Evolutionary conservation across 2,329 filamentous ascomycete species (phyloP).

Genomic region (Fusarium globosum): DNA sequence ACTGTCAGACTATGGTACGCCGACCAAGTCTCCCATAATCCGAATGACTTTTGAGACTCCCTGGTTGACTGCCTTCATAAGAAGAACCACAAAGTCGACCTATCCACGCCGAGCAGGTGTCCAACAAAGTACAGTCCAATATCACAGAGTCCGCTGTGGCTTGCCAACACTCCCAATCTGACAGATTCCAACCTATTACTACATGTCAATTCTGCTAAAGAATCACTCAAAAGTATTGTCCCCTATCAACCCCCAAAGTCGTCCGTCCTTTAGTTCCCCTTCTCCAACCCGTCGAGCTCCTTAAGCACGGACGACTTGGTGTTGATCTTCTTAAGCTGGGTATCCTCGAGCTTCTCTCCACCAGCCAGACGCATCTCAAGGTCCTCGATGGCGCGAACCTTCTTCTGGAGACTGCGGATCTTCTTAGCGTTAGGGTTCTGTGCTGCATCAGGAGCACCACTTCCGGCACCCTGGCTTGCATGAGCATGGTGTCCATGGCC

Average conservation of each 20-base stretch:
- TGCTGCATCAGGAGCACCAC: constrained; percentile 58
- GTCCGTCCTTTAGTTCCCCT: constrained; percentile 39
- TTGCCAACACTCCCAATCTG: constrained; percentile 22
- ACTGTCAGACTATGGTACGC: constrained; percentile 25
- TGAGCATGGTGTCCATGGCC: constrained; percentile 42
- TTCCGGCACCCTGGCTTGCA: constrained; percentile 55
- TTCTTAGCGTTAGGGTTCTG: constrained; percentile 90
- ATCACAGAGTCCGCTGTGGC: constrained; percentile 11
- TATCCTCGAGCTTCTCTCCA: constrained; percentile 97
- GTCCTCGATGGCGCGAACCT: constrained; percentile 97
- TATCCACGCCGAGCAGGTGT: constrained; percentile 33
- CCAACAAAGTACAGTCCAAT: constrained; percentile 33
- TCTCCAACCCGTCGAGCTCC: constrained; percentile 75
- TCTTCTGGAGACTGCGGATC: constrained; percentile 91
- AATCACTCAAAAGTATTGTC: constrained; percentile 8
- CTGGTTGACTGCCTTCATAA: constrained; percentile 10
- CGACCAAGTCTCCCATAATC: constrained; percentile 25
- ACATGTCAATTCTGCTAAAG: constrained; percentile 11
- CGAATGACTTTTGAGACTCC: constrained; percentile 34
- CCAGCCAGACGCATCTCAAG: constrained; percentile 95
- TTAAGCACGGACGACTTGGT: constrained; percentile 87
- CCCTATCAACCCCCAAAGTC: background rate
- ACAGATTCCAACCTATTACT: constrained; percentile 13
- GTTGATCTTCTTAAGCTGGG: constrained; percentile 97
- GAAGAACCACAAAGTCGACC: constrained; percentile 21